phyloP scores from a whole-genome alignment of 2,329 filamentous ascomycete genomes.

The Ploettnerulaceae sp. region DNA sequence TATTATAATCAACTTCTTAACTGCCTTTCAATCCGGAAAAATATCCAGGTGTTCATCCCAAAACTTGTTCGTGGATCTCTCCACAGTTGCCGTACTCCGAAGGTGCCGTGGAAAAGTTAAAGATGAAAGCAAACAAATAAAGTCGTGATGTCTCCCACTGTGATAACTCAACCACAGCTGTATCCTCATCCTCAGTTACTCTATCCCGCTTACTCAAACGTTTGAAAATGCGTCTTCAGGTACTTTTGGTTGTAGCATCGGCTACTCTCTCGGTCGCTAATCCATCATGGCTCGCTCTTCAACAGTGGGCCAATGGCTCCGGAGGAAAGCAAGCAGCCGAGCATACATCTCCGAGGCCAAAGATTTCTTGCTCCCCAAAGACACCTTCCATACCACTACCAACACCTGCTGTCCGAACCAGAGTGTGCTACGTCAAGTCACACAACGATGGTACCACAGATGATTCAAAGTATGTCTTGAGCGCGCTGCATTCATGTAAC shows the following conservation, averaged over 20 bases:
- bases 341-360: constrained; percentile 26
- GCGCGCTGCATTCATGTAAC: constrained; percentile 54
- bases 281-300: constrained; percentile 20
- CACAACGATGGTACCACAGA: constrained; percentile 27
- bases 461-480: constrained; percentile 44
- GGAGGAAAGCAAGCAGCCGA: constrained; percentile 13
- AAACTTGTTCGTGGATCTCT: no score
- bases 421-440: constrained; percentile 26
- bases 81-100: background rate
- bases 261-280: constrained; percentile 23
- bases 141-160: constrained; percentile 13
- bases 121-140: constrained; percentile 16
- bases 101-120: background rate
- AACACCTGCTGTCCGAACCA: constrained; percentile 17
- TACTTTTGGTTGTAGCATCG: constrained; percentile 22
- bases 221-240: constrained; percentile 27
- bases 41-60: constrained; percentile 17
- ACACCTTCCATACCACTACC: constrained; percentile 18
- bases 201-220: background rate
- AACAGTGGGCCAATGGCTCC: constrained; percentile 16
- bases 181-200: constrained; percentile 57
- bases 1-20: constrained; percentile 8
- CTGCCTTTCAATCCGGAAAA: constrained; percentile 22
- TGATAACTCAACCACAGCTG: background rate
- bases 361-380: constrained; percentile 24